Conservation (phyloP, 1,284 basidiomycete genomes). For the Marasmius fiardii region DNA sequence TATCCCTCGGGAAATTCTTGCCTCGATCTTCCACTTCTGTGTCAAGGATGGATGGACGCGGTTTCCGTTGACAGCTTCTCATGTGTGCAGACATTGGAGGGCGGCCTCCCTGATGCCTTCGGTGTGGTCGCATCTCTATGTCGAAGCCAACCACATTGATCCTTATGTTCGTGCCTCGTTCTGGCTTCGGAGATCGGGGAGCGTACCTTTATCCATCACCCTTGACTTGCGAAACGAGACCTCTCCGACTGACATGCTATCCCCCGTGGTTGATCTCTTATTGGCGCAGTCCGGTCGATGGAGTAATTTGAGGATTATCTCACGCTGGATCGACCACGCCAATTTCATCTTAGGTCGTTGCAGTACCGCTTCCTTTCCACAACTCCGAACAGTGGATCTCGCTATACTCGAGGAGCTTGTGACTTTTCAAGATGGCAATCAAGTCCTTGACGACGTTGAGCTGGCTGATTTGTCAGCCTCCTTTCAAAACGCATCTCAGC, state of each 20-base stretch:
- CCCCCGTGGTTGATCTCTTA: slow-evolving; percentile 38
- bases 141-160: slow-evolving; percentile 44
- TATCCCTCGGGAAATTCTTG: slow-evolving; percentile 54
- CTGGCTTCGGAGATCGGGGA: slow-evolving; percentile 47
- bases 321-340: slow-evolving; percentile 32
- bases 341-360: slow-evolving; percentile 38
- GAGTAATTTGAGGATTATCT: slow-evolving; percentile 39
- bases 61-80: slow-evolving; percentile 52
- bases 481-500: slow-evolving; percentile 32
- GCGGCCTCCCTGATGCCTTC: slow-evolving; percentile 45
- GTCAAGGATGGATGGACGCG: slow-evolving; percentile 49
- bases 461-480: slow-evolving; percentile 25
- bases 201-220: slow-evolving; percentile 40
- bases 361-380: slow-evolving; percentile 22
- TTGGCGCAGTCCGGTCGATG: slow-evolving; percentile 38
- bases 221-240: slow-evolving; percentile 34
- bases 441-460: slow-evolving; percentile 18
- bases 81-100: slow-evolving; percentile 61
- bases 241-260: slow-evolving; percentile 17
- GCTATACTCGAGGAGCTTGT: slow-evolving; percentile 26
- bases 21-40: slow-evolving; percentile 50
- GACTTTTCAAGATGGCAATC: slow-evolving; percentile 5
- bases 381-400: slow-evolving; percentile 24
- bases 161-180: slow-evolving; percentile 39
- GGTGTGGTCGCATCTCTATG: slow-evolving; percentile 57